Evolutionary conservation across 768 basidiomycete species (phyloP), one percentile per base, ranked within the genome.

Genomic region (Tricholoma bakamatsutake): DNA sequence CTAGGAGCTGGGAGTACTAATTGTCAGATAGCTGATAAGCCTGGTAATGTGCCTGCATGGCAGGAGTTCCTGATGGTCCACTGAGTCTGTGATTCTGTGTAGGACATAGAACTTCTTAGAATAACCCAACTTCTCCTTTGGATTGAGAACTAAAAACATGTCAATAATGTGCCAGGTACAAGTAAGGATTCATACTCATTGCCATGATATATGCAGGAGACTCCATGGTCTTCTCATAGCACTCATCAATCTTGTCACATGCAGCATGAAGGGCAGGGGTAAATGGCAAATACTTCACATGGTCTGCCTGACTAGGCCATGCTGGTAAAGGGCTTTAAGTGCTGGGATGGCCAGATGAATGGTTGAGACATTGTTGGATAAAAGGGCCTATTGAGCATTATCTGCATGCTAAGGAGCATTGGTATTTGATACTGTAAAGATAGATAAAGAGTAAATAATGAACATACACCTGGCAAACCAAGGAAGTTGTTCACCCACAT

Each of bases 291-390:
- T 42, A 18, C 18, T 57, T 52, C 2, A n/a, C n/a, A 17, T 62
- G 61, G 2, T 39, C 47, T 0, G 54, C 24, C n/a, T 55, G 53
- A 28, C 59, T 62, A 2, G 59, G 45, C 67, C 67, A 70, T 13
- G 58, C 1, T 46, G 13, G 52, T 70, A 60, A 3, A 70, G 54
- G 1, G 35, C 49, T 50, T 70, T 62, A 5, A 70, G 62, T 1
- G 66, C 66, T 12, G 65, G 67, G 9, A 68, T 62, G 0, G 62
- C 65, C 6, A 63, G 61, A 37, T 66, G 62, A 18, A 68, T 62
- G 8, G 66, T 62, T 1, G 65, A 66, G 2, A 42, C 6, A 24
- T 53, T 50, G 17, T 57, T 70, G 0, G 49, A 42, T 27, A 34
- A 50, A 27, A 50, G 37, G 1, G 17, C 50, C 52, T 68, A 70